Conservation (phyloP, 192 early-diverging fungal species). For the Coemansia sp. region DNA sequence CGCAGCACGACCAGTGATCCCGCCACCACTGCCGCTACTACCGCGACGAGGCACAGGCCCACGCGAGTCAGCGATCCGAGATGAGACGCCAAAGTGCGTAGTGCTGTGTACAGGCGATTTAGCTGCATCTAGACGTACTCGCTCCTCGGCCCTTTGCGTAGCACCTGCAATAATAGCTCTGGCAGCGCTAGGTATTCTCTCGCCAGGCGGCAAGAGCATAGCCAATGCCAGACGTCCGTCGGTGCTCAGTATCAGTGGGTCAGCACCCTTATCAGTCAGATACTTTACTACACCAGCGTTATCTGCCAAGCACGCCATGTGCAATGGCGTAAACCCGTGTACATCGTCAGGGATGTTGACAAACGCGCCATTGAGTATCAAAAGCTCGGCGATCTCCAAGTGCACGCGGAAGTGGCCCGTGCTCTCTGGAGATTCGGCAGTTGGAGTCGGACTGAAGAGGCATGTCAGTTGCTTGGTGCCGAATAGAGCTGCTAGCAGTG, state of each 20-base stretch:
- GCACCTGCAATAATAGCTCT: slow-evolving; percentile 18
- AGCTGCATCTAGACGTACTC: slow-evolving; percentile 12
- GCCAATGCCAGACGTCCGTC: slow-evolving; percentile 11
- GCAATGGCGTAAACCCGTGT: slow-evolving; percentile 29
- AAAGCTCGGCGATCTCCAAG: slow-evolving; percentile 49
- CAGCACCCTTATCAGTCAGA: slow-evolving; percentile 43
- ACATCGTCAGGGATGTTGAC: slow-evolving; percentile 13
- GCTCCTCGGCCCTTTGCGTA: slow-evolving; percentile 30
- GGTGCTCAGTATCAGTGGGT: slow-evolving; percentile 22
- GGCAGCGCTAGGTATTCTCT: not conserved
- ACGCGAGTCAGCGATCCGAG: not conserved
- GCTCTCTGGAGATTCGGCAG: not conserved
- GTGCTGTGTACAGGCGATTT: not conserved
- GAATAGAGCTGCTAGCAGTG: slow-evolving; percentile 42
- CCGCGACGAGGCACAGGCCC: not conserved
- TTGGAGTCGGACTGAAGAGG: not conserved
- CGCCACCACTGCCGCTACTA: slow-evolving; percentile 18
- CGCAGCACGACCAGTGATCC: not conserved
- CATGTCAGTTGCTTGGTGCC: slow-evolving; percentile 4
- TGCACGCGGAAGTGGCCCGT: slow-evolving; percentile 5
- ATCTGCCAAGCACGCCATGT: slow-evolving; percentile 32
- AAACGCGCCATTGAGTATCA: slow-evolving; percentile 50
- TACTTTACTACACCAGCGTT: slow-evolving; percentile 18
- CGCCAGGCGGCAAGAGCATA: slow-evolving; percentile 5
- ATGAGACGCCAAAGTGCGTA: not conserved